Evolutionary conservation across 345 rosid species (phyloP).

Genomic region (Iberis pinnata): DNA sequence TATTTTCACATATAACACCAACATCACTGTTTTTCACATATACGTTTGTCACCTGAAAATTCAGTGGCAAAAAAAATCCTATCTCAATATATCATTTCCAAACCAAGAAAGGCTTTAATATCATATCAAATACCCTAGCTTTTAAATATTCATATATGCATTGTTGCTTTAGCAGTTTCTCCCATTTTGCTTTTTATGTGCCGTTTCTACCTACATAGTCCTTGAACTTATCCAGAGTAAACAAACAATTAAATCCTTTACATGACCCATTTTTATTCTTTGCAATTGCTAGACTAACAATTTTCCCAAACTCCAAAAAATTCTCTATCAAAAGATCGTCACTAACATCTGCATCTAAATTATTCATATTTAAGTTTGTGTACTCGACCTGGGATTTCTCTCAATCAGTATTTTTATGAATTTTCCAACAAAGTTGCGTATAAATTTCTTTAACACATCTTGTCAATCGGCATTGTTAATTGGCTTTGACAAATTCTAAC

Average conservation of each 20-base stretch:
- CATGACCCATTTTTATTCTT: conserved; percentile 45
- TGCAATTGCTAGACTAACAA: conserved; percentile 45
- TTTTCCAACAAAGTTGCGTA: conserved; percentile 49
- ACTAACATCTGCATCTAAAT: conserved; percentile 49
- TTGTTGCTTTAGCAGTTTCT: conserved; percentile 39
- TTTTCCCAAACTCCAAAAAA: conserved; percentile 53
- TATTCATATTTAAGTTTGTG: conserved; percentile 61
- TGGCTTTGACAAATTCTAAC: conserved; percentile 52
- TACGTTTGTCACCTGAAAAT: conserved; percentile 56
- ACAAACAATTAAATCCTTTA: conserved; percentile 28
- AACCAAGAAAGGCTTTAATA: not conserved
- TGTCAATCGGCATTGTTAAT: conserved; percentile 42
- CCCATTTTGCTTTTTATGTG: conserved; percentile 75
- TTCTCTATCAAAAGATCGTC: conserved; percentile 47
- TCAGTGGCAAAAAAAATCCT: not conserved
- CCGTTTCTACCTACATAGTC: conserved; percentile 60
- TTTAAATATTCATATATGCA: conserved; percentile 47
- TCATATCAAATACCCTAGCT: conserved; percentile 35
- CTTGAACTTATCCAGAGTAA: conserved; percentile 42
- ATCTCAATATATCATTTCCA: not conserved
- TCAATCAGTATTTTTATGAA: conserved; percentile 57
- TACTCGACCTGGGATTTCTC: conserved; percentile 44
- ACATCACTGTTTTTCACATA: conserved; percentile 61
- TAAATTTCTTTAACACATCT: conserved; percentile 48
- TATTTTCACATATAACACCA: too few relatives aligned